Percentiles rank a stretch among this genome's conserved stretches.
Conservation (phyloP, 306 rosid species). For the Quercus agrifolia region DNA sequence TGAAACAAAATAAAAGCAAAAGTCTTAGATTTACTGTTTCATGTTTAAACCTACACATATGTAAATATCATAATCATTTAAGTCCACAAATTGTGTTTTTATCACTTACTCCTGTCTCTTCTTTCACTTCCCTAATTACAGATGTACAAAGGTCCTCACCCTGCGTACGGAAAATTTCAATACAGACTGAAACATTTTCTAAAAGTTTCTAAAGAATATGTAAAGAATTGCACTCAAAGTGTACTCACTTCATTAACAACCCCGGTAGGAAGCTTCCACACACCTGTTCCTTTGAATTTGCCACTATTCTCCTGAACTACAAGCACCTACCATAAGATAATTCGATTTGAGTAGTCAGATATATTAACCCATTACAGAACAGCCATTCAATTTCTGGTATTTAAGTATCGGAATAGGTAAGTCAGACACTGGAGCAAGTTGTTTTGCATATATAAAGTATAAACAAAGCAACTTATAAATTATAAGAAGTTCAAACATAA, state of each 20-base stretch:
- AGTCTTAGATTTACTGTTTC: conserved; percentile 3
- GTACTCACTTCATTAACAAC: conserved; percentile 59
- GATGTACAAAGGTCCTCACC: conserved; percentile 81
- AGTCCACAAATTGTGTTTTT: conserved; percentile 10
- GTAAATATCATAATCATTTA: background rate
- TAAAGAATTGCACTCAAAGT: conserved; percentile 36
- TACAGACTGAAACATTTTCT: conserved; percentile 28
- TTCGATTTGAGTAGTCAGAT: conserved; percentile 9
- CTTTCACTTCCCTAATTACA: conserved; percentile 81
- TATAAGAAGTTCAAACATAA: too few relatives aligned
- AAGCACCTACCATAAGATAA: conserved; percentile 44
- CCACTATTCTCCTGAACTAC: conserved; percentile 79
- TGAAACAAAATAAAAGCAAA: conserved; percentile 30
- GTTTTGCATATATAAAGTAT: too few relatives aligned
- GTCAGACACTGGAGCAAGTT: background rate
- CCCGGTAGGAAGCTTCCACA: conserved; percentile 92
- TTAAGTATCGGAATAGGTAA: background rate
- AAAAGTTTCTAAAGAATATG: conserved; percentile 53
- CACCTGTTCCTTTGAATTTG: conserved; percentile 51
- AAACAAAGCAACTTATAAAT: too few relatives aligned
- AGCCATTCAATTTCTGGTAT: background rate
- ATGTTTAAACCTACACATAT: background rate
- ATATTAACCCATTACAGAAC: background rate
- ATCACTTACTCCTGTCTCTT: conserved; percentile 86
- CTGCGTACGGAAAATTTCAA: conserved; percentile 20